Conservation (phyloP, 495 filamentous ascomycete genomes). For the Aspergillus leporis region DNA sequence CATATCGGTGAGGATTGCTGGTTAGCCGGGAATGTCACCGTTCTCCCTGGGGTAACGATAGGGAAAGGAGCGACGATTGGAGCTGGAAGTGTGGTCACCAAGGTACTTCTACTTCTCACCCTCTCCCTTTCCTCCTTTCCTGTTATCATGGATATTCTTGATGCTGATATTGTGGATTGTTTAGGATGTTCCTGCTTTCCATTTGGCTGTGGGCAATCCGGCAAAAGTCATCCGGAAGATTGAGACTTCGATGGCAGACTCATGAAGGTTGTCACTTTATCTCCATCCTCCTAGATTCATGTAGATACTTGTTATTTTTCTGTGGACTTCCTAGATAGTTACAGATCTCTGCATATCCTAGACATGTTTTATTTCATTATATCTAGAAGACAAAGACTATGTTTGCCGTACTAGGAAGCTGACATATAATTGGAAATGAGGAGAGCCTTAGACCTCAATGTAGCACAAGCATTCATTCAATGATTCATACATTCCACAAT, state of each 20-base stretch:
- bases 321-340: background rate
- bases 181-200: slow-evolving; percentile 63
- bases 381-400: background rate
- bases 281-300: no score
- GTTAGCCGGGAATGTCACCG: slow-evolving; percentile 75
- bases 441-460: background rate
- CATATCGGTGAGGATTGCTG: slow-evolving; percentile 85
- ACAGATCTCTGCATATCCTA: background rate
- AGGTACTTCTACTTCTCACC: no score
- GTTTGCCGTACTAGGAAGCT: background rate
- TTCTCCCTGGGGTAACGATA: slow-evolving; percentile 79
- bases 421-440: background rate
- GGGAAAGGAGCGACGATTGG: slow-evolving; percentile 76
- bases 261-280: background rate
- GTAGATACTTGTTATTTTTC: background rate
- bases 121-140: no score
- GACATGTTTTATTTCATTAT: background rate
- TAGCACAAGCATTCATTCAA: background rate
- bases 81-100: slow-evolving; percentile 89
- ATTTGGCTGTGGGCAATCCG: slow-evolving; percentile 67
- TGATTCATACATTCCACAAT: background rate
- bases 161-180: background rate
- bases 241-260: slow-evolving; percentile 39
- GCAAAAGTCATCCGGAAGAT: slow-evolving; percentile 60
- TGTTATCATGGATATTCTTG: no score